phyloP scores from a whole-genome alignment of 2,329 filamentous ascomycete species.

The Teratosphaeria destructans region DNA sequence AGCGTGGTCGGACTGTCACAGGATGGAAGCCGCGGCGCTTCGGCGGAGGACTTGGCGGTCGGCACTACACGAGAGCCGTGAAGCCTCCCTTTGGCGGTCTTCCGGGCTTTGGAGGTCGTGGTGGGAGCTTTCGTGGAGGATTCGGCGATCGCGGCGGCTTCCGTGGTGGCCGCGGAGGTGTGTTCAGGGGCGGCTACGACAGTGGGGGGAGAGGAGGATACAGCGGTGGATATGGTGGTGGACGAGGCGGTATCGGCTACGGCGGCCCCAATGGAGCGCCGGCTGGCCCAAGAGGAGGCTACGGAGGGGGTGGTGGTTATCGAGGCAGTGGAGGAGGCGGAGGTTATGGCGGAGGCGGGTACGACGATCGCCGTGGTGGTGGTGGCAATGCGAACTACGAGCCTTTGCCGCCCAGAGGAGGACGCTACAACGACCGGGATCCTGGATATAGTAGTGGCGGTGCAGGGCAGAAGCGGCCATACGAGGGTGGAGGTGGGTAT shows the following conservation, averaged over 20 bases:
- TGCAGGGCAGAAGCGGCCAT: constrained; percentile 47
- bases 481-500: constrained; percentile 60
- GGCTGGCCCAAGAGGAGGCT: constrained; percentile 31
- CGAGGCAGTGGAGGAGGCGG: constrained; percentile 18
- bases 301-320: constrained; percentile 27
- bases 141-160: constrained; percentile 32
- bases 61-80: constrained; percentile 79
- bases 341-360: constrained; percentile 26
- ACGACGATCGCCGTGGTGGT: constrained; percentile 31
- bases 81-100: constrained; percentile 46
- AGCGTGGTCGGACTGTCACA: constrained; percentile 86
- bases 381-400: constrained; percentile 73
- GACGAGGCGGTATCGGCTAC: constrained; percentile 36
- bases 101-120: constrained; percentile 44
- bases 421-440: constrained; percentile 32
- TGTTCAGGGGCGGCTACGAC: constrained; percentile 32
- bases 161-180: constrained; percentile 34
- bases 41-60: constrained; percentile 82
- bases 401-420: constrained; percentile 61
- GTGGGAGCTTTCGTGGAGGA: constrained; percentile 46
- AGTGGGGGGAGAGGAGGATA: constrained; percentile 14
- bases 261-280: constrained; percentile 38
- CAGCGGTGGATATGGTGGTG: constrained; percentile 30
- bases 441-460: constrained; percentile 17
- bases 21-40: constrained; percentile 88